Base-by-base conservation (phyloP, 2,329 filamentous ascomycete genomes). In the Scolecobasidium constrictum region DNA sequence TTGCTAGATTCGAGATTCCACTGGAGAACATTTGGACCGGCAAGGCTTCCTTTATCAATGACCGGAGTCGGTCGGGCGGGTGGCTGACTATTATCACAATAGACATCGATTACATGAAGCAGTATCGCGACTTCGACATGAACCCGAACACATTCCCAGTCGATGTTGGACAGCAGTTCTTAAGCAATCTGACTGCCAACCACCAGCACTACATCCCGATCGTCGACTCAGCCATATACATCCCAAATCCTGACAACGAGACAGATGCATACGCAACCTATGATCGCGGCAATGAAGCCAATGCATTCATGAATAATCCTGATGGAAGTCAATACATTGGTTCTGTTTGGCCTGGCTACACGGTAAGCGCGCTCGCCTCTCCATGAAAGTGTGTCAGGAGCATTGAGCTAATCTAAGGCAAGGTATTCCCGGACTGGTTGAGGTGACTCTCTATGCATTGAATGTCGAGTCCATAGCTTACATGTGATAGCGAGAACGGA, bases 231-330 rank as follows among this genome's bases (percentile, higher is more conserved):
- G 75, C 68, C n/a, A 81, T 83, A 44, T 87, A 87, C 54, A 73
- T 76, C 19, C 83, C 83, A 0, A 81, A 86, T 50, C 79, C 80
- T 0, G 63, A 74, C n/a, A 83, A 86, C 53, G 66, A 67, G 2
- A 75, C 68, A 28, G 83, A 86, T 46, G 53, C 56, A 1, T 75
- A 77, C 48, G 61, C 62, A 9, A 63, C 66, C 0, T 77, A 73
- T 49, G 63, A 63, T 3, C 60, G 69, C 17, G 73, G 72, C 3
- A 66, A 69, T 38, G 62, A 62, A 13, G 62, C 66, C 1, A 63
- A 64, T 42, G 60, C 67, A 3, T 77, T 71, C 53, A 52, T 78
- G 40, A 67, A 59, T 18, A 75, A 76, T 46, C 68, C 69, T 0
- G 71, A 75, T 53, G 71, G 70, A 15, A 72, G 66, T 42, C 58